phyloP scores from a whole-genome alignment of 2,329 filamentous ascomycete species.

The Bipolaris oryzae region DNA sequence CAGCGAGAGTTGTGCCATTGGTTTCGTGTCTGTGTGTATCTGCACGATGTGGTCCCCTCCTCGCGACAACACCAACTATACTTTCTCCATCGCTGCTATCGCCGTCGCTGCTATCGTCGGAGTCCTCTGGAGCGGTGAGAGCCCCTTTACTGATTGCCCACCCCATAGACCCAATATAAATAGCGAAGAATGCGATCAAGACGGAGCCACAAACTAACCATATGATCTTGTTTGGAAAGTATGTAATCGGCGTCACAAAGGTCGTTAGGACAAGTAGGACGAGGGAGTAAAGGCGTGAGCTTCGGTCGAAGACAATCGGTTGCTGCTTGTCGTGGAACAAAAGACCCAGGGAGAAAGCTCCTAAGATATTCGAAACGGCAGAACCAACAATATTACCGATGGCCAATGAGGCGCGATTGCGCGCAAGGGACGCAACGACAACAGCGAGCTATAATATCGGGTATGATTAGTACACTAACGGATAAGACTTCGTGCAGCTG shows the following conservation, averaged over 20 bases:
- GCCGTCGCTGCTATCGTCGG: constrained; percentile 43
- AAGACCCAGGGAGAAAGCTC: constrained; percentile 61
- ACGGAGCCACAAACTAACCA: background rate
- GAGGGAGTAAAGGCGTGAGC: constrained; percentile 55
- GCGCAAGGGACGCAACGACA: constrained; percentile 56
- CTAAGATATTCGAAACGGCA: constrained; percentile 61
- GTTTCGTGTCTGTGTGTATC: background rate
- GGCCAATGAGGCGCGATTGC: constrained; percentile 55
- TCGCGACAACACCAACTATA: constrained; percentile 19
- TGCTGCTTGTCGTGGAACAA: constrained; percentile 45
- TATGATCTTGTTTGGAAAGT: background rate
- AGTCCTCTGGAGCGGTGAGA: constrained; percentile 50
- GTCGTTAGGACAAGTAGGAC: constrained; percentile 45
- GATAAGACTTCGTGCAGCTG: background rate
- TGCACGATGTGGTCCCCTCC: background rate
- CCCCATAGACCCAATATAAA: constrained; percentile 54
- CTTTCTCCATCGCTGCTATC: constrained; percentile 28
- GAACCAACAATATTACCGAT: constrained; percentile 63
- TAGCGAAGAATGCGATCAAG: constrained; percentile 51
- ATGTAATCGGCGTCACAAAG: background rate
- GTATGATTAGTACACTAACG: background rate
- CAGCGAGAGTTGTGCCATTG: background rate
- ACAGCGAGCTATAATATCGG: constrained; percentile 53
- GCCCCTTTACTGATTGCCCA: constrained; percentile 55
- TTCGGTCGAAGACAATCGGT: constrained; percentile 53